Percentiles rank a stretch among this genome's conserved stretches.
Conservation (phyloP, 768 basidiomycete species). For the Tremella yokohamensis region DNA sequence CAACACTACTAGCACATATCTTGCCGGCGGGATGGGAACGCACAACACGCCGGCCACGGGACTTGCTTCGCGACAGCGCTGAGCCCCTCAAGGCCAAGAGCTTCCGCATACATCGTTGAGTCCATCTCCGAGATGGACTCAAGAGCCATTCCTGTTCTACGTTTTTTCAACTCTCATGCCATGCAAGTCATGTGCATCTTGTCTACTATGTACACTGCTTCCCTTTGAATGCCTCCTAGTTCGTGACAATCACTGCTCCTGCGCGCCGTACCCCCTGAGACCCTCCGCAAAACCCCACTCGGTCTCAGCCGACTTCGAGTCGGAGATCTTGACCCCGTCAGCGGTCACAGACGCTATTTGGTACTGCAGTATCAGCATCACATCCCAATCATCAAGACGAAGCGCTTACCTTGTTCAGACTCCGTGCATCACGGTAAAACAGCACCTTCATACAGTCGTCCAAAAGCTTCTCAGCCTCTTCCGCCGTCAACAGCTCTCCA, state of each 20-base stretch:
- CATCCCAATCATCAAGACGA: not conserved
- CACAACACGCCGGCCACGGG: no score
- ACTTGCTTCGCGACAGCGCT: no score
- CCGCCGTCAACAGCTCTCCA: constrained; percentile 61
- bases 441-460: constrained; percentile 86
- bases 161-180: no score
- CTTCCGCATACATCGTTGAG: no score
- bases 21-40: no score
- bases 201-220: not conserved
- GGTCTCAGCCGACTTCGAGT: constrained; percentile 70
- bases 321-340: constrained; percentile 72
- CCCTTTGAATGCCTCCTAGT: not conserved
- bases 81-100: no score
- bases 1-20: no score
- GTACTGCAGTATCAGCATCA: constrained; percentile 59
- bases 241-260: constrained; percentile 64
- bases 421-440: constrained; percentile 93
- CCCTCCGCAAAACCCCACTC: constrained; percentile 90
- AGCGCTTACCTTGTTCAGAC: constrained; percentile 77
- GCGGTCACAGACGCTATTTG: constrained; percentile 88
- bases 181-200: not conserved
- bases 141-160: no score
- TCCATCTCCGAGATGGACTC: no score
- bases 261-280: constrained; percentile 73
- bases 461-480: constrained; percentile 72